These are phyloP conservation scores for Nissolia schottii DNA, from an alignment of 306 rosid species.

Conservation along the genomic window DNA sequence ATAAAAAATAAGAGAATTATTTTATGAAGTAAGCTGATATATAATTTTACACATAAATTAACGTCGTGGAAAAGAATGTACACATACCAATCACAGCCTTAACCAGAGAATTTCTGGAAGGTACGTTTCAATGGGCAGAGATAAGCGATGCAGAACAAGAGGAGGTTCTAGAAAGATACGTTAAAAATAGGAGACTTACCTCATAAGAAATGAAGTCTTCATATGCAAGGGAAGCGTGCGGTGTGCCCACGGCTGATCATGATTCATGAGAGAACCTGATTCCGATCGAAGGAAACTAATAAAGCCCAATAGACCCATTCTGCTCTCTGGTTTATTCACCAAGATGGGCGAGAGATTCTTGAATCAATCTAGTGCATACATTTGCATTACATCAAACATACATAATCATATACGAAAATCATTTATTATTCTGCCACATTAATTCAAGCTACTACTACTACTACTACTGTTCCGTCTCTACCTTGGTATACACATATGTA, in stretches of 20 bases:
- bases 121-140: too few species aligned
- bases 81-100: too few species aligned
- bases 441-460: background rate
- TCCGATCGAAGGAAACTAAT: background rate
- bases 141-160: background rate
- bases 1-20: too few species aligned
- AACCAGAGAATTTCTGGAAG: too few species aligned
- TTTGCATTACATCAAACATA: background rate
- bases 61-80: too few species aligned
- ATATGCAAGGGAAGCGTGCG: background rate
- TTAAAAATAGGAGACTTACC: background rate
- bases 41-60: too few species aligned
- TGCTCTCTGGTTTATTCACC: too few species aligned
- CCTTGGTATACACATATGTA: constrained; percentile 5
- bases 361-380: background rate
- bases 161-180: background rate
- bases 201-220: constrained; percentile 12
- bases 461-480: background rate
- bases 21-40: too few species aligned
- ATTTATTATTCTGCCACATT: background rate
- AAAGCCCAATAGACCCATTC: background rate
- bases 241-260: constrained; percentile 23
- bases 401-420: background rate
- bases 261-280: too few species aligned
- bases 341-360: constrained; percentile 4